Evolutionary conservation across 371 early-diverging fungal genomes (phyloP), one percentile per base, ranked within the genome.

Genomic region (Mortierella sp.): DNA sequence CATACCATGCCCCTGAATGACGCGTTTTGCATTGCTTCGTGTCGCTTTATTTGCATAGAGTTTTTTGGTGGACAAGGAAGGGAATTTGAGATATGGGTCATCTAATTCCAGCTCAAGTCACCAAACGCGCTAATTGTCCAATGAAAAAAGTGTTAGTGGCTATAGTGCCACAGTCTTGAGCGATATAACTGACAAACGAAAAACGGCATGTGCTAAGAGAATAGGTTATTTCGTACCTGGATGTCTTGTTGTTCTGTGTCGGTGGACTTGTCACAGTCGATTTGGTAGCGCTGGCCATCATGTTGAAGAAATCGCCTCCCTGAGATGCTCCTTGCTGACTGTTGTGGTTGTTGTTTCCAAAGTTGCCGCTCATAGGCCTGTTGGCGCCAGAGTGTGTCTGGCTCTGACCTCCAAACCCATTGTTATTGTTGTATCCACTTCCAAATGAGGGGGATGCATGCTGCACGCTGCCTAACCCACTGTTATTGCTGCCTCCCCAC

Each of bases 391-490:
- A 21, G 45, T 63, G 21, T 38, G 24, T 11, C 57, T 60, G 55
- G 70, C 72, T 11, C 57, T 60, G 55, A 70, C 72, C 19, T 68
- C 77, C 70, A 42, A 72, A 71, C 16, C 47, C 45, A 48, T 73
- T 76, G 42, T 70, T 75, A 60, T 21, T 80, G 73, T 60, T 77
- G 65, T 70, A 50, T 34, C 45, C 55, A 14, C 34, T 58, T 24
- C 78, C 72, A 75, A 84, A 84, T 26, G 77, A 50, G 19, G 79
- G 31, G 14, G 73, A 73, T n/a, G 80, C 77, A 28, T 83, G 83
- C 76, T 85, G 85, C 74, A 85, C 74, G n/a, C 60, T 82, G 0
- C 85, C 85, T 60, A 85, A 79, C 11, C 58, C 82, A 72, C 77
- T 79, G 58, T 77, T 81, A 58, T 79, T 79, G 47, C 76, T 79